phyloP scores from a whole-genome alignment of 176 grass and related monocot species.

The Stipa capillata region DNA sequence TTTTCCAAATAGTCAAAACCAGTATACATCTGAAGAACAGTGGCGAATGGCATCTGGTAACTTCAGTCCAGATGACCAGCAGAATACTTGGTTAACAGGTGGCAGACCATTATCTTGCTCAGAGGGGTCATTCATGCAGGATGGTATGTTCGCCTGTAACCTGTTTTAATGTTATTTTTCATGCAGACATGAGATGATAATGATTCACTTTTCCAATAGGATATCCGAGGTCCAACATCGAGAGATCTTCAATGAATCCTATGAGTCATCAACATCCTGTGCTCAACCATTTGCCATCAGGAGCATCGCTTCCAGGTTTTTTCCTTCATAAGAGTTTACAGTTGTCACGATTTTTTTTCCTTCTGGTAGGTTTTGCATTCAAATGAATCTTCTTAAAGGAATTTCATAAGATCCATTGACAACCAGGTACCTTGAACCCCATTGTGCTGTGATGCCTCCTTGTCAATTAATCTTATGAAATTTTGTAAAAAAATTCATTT shows the following conservation, averaged over 20 bases:
- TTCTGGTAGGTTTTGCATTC: conserved; percentile 5
- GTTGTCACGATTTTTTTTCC: conserved; percentile 3
- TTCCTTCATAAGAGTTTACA: conserved; percentile 22
- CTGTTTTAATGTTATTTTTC: conserved; percentile 23
- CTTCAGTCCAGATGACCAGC: conserved; percentile 73
- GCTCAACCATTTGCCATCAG: conserved; percentile 56
- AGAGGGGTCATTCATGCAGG: conserved; percentile 40
- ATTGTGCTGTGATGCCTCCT: conserved; percentile 3
- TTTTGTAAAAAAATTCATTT: not conserved
- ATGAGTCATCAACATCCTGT: conserved; percentile 62
- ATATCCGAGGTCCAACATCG: conserved; percentile 64
- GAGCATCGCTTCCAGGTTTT: conserved; percentile 60
- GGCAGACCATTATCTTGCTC: conserved; percentile 48
- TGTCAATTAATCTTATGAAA: conserved; percentile 7
- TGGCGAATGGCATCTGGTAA: conserved; percentile 55
- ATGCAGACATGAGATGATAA: conserved; percentile 10
- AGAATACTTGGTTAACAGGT: conserved; percentile 46
- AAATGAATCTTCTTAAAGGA: not conserved
- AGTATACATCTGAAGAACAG: conserved; percentile 53
- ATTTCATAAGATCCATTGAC: conserved; percentile 13
- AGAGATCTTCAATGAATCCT: conserved; percentile 57
- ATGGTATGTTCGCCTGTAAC: conserved; percentile 40
- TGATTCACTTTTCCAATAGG: conserved; percentile 39
- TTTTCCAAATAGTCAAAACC: conserved; percentile 53
- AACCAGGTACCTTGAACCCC: not conserved